Conservation (phyloP, 805 yeast species). For the Ogataea ramenticola region DNA sequence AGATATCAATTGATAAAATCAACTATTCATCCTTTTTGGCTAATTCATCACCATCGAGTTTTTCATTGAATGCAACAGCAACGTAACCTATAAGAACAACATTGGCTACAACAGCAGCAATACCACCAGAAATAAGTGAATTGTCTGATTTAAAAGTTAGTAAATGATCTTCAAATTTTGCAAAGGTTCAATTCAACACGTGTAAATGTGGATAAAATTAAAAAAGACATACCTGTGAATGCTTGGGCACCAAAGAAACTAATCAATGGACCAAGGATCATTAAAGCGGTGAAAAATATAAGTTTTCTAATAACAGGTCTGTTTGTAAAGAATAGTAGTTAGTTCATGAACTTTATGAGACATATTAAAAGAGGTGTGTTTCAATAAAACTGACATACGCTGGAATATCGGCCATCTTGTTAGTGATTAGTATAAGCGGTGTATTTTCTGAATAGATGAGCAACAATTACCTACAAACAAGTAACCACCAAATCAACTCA, state of each 20-base stretch:
- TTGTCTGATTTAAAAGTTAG: slow-evolving; percentile 32
- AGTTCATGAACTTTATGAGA: background rate
- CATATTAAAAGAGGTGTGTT: background rate
- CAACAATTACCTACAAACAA: no score
- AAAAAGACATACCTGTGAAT: background rate
- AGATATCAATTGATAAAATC: background rate
- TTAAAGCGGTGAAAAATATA: slow-evolving; percentile 66
- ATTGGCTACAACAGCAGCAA: slow-evolving; percentile 74
- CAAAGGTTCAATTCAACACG: no score
- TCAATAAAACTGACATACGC: no score
- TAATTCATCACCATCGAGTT: slow-evolving; percentile 26
- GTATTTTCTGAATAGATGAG: no score
- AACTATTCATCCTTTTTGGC: slow-evolving; percentile 32
- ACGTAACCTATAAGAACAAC: slow-evolving; percentile 67
- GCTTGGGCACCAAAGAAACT: slow-evolving; percentile 44
- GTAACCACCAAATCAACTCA: no score
- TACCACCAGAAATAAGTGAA: slow-evolving; percentile 66
- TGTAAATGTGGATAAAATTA: no score
- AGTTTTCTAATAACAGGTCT: slow-evolving; percentile 60
- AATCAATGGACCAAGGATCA: slow-evolving; percentile 61
- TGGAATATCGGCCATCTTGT: slow-evolving; percentile 29
- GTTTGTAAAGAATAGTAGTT: background rate
- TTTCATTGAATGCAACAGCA: slow-evolving; percentile 68
- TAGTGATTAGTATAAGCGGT: background rate
- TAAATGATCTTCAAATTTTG: no score